Base-by-base conservation (phyloP, 306 rosid species). In the Dalbergia cultrata region DNA sequence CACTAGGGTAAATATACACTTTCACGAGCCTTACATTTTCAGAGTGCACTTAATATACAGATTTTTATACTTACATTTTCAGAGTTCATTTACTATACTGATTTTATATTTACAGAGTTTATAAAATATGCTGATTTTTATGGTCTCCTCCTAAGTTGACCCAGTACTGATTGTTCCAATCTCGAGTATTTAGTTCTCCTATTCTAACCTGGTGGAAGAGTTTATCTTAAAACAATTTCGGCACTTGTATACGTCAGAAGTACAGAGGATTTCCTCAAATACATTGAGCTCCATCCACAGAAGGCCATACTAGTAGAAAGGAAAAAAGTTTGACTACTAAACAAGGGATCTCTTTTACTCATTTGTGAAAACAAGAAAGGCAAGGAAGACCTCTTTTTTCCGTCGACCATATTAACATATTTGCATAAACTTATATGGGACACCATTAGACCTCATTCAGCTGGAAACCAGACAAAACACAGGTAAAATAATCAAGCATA, bases 381-480 rank as follows among this genome's bases (percentile, higher is more conserved):
- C 53, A 37, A 2, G 9, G 11, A 52, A 33, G 4, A 44, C 7
- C 54, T 10, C 14, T 4, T 65, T 34, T 18, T 37, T 54, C 18
- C 8, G 9, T 31, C 26, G 16, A 76, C 21, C 67, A 21, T 39
- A 56, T 33, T 75, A 76, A n/a, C 67, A 21, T 39, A 56, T 33
- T 75, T 70, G 34, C 54, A 66, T 18, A 57, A 76, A 60, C 49
- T 39, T 45, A 34, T 34, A 17, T 58, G 50, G 41, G 72, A 72
- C 43, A 34, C 59, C 80, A 41, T 74, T 34, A 60, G 50, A 74
- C 81, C 79, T 26, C 62, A 80, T 35, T 66, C 70, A 41, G 26
- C 52, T 75, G 19, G 54, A 87, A 72, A 76, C 35, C 45, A 81
- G 83, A 80, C 50, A 85, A 41, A 35, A 75, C 61, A 78, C 71